phyloP scores from a whole-genome alignment of 2,329 filamentous ascomycete species.

The Aspergillus fumigatus region DNA sequence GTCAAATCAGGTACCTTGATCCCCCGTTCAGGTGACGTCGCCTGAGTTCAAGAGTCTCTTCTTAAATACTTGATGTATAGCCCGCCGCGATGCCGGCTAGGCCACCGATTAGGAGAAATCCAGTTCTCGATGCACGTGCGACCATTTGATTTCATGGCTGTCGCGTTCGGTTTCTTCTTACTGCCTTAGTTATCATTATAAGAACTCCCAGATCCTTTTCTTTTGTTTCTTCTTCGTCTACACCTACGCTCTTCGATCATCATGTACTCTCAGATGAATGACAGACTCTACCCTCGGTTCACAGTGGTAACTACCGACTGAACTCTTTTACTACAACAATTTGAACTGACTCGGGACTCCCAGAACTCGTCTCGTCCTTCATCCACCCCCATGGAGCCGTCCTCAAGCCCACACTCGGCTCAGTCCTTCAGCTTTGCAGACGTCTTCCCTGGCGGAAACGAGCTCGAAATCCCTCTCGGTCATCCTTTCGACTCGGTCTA shows the following conservation, averaged over 20 bases:
- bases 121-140: neutral
- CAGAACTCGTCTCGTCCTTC: constrained; percentile 10
- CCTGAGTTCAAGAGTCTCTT: neutral
- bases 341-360: neutral
- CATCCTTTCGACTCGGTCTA: neutral
- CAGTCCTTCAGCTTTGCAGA: constrained; percentile 15
- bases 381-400: constrained; percentile 19
- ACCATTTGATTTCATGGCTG: neutral
- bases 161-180: neutral
- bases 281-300: neutral
- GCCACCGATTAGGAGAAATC: neutral
- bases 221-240: neutral
- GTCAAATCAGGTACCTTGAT: neutral
- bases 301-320: neutral
- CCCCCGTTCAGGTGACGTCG: neutral
- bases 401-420: constrained; percentile 15
- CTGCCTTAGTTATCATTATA: neutral
- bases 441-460: constrained; percentile 8
- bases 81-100: neutral
- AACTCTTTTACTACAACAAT: neutral
- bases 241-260: neutral
- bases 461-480: constrained; percentile 5
- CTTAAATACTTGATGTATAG: neutral
- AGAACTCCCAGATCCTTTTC: neutral
- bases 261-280: neutral